Conservation (phyloP, 2,329 filamentous ascomycete species). For the Ophiostoma sp. region DNA sequence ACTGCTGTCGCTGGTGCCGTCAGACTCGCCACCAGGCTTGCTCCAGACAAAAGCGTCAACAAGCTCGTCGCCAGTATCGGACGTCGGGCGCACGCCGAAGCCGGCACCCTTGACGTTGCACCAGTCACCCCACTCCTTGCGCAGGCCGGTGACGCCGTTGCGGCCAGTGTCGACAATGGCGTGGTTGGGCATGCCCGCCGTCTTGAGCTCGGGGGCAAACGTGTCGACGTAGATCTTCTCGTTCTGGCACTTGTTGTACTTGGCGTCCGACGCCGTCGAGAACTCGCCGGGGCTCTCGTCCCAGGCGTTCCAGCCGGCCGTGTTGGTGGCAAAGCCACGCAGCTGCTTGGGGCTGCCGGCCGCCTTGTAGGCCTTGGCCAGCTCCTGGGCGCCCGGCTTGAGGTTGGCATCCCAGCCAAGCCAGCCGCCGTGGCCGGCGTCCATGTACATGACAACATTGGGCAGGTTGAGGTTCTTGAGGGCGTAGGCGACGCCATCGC, state of each 20-base stretch:
- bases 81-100: constrained; percentile 54
- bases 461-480: constrained; percentile 51
- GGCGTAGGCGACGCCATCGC: constrained; percentile 52
- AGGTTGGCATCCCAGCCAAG: constrained; percentile 58
- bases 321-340: constrained; percentile 39
- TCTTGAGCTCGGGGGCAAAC: constrained; percentile 37
- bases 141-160: constrained; percentile 40
- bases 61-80: constrained; percentile 51
- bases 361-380: constrained; percentile 38
- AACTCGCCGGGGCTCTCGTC: constrained; percentile 38
- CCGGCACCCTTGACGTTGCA: constrained; percentile 55
- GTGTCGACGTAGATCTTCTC: constrained; percentile 41
- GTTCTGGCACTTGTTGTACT: constrained; percentile 41
- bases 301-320: constrained; percentile 41
- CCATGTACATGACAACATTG: constrained; percentile 60
- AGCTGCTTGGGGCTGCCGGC: constrained; percentile 38
- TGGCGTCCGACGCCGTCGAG: constrained; percentile 39
- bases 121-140: constrained; percentile 44
- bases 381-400: constrained; percentile 37
- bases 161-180: constrained; percentile 42
- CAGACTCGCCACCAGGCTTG: constrained; percentile 57
- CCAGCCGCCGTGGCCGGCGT: constrained; percentile 61
- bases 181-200: constrained; percentile 40
- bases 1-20: constrained; percentile 37
- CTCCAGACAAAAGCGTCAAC: constrained; percentile 62